phyloP scores from a whole-genome alignment of 345 rosid species.

The Rubroshorea leprosula region DNA sequence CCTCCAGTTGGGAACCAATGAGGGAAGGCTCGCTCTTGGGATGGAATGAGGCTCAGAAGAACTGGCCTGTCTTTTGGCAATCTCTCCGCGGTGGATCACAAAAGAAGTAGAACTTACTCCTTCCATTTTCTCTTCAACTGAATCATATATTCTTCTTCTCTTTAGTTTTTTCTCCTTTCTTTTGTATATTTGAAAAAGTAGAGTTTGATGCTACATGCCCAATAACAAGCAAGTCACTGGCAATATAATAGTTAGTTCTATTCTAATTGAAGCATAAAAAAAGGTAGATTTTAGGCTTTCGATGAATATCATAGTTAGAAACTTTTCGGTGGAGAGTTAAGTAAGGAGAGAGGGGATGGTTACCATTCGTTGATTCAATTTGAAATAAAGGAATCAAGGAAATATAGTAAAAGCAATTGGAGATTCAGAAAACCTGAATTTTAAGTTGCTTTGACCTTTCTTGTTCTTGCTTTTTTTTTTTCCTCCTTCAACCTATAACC shows the following conservation, averaged over 20 bases:
- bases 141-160: not conserved
- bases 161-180: not conserved
- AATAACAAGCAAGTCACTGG: not conserved
- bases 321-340: not conserved
- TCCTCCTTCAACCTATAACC: not conserved
- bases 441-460: not conserved
- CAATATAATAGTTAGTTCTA: not conserved
- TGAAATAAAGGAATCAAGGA: conserved; percentile 12
- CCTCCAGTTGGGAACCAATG: conserved; percentile 93
- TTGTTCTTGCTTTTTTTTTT: not conserved
- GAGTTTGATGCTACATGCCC: not conserved
- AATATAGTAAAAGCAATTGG: no score
- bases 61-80: conserved; percentile 95
- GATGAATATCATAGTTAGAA: not conserved
- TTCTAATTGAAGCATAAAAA: not conserved
- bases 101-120: conserved; percentile 30
- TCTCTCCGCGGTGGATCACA: conserved; percentile 65
- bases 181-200: not conserved
- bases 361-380: not conserved
- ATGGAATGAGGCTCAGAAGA: conserved; percentile 91
- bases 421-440: no score
- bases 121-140: not conserved
- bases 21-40: conserved; percentile 90
- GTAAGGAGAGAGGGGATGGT: not conserved
- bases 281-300: not conserved